A percentile compares a stretch with the other conserved stretches of the same genome.
phyloP scores from a whole-genome alignment of 768 basidiomycete genomes.

The Phallus indusiatus region DNA sequence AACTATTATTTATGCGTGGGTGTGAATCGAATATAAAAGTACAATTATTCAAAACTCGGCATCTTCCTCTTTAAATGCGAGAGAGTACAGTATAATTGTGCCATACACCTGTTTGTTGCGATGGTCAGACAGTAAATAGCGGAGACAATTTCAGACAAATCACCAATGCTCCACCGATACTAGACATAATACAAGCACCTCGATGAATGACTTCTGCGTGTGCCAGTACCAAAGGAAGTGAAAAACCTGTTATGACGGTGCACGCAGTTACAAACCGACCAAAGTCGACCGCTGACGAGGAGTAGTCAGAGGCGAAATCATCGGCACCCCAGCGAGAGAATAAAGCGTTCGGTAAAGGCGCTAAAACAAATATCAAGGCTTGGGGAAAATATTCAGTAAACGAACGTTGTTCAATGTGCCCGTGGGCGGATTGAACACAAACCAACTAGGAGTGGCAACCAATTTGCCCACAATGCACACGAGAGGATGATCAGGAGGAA shows the following conservation, averaged over 20 bases:
- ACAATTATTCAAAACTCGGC: conserved; percentile 56
- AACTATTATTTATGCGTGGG: not conserved
- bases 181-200: conserved; percentile 88
- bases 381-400: not conserved
- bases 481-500: conserved; percentile 96
- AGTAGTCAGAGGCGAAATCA: conserved; percentile 67
- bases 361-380: conserved; percentile 93
- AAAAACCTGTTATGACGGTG: conserved; percentile 88
- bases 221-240: conserved; percentile 83
- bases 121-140: not conserved
- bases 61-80: conserved; percentile 70
- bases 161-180: conserved; percentile 84
- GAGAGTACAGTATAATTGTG: conserved; percentile 82
- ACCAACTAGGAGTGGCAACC: conserved; percentile 97
- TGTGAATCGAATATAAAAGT: conserved; percentile 19
- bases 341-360: conserved; percentile 89
- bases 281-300: conserved; percentile 67
- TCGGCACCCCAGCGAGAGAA: conserved; percentile 90
- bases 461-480: conserved; percentile 92
- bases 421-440: conserved; percentile 23
- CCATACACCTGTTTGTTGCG: conserved; percentile 69
- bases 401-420: conserved; percentile 5
- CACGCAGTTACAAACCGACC: conserved; percentile 90
- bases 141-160: not conserved
- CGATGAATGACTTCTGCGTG: conserved; percentile 83